These are phyloP conservation scores for Sporothrix pallida DNA, from an alignment of 2,329 filamentous ascomycete species.

Conservation along the genomic window DNA sequence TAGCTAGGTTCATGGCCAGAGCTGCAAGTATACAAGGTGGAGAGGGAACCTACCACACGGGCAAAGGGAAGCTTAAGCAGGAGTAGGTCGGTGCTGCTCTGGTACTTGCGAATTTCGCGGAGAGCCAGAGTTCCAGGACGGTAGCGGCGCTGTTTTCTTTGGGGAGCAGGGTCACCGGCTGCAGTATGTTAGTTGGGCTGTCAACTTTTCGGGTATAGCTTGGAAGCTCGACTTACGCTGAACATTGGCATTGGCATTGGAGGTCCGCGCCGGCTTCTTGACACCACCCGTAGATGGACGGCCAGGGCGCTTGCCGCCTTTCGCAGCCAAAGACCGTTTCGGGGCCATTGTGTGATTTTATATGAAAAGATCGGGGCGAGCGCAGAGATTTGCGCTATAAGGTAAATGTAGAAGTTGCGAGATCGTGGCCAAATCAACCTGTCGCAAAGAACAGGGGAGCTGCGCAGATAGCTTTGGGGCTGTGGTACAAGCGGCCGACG, in stretches of 20 bases:
- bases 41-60: constrained; percentile 62
- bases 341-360: constrained; percentile 27
- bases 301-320: constrained; percentile 14
- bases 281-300: constrained; percentile 29
- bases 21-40: background rate
- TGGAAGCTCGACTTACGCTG: constrained; percentile 23
- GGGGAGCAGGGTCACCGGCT: constrained; percentile 77
- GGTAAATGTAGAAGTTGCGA: background rate
- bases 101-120: constrained; percentile 89
- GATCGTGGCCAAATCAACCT: background rate
- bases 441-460: constrained; percentile 1
- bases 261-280: constrained; percentile 22
- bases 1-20: background rate
- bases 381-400: background rate
- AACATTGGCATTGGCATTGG: constrained; percentile 1
- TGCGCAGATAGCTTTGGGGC: background rate
- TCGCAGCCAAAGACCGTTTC: background rate
- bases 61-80: constrained; percentile 81
- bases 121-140: constrained; percentile 83
- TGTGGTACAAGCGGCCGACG: background rate
- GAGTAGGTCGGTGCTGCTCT: constrained; percentile 86
- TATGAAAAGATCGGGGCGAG: too few relatives aligned
- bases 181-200: constrained; percentile 5
- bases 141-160: constrained; percentile 67
- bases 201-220: constrained; percentile 35